Evolutionary conservation across 1,284 basidiomycete species (phyloP).

Genomic region (Apiotrichum siamense): DNA sequence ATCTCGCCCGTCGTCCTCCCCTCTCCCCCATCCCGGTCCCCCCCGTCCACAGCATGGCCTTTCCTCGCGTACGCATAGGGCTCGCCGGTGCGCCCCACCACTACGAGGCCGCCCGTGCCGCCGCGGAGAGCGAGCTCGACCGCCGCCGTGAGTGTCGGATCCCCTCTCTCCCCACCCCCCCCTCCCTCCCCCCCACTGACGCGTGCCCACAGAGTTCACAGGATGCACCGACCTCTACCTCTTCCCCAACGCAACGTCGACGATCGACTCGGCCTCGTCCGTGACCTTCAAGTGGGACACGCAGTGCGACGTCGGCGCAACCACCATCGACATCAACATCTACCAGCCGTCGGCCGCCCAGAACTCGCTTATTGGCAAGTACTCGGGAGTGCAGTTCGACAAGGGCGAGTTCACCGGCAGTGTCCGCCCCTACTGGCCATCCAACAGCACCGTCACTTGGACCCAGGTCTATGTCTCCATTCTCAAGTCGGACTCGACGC

Average conservation of each 20-base stretch:
- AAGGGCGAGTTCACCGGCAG: conserved; percentile 54
- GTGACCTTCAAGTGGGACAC: conserved; percentile 69
- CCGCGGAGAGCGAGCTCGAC: not conserved
- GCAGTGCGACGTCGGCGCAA: conserved; percentile 49
- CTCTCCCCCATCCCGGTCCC: no score
- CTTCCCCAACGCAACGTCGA: conserved; percentile 55
- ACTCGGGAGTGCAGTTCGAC: conserved; percentile 56
- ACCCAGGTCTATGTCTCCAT: conserved; percentile 62
- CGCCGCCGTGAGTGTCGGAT: not conserved
- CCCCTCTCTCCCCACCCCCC: not conserved
- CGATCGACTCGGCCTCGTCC: conserved; percentile 54
- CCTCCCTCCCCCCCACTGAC: not conserved
- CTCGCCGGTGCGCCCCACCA: not conserved
- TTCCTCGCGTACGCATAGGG: conserved; percentile 3
- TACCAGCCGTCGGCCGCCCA: conserved; percentile 52
- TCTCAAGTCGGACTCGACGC: conserved; percentile 53
- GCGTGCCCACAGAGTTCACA: not conserved
- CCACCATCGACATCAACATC: conserved; percentile 66
- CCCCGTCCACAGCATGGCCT: not conserved
- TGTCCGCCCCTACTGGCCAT: conserved; percentile 66
- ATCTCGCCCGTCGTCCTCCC: no score
- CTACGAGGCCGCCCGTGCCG: not conserved
- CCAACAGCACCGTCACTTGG: conserved; percentile 62
- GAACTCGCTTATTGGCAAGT: conserved; percentile 58
- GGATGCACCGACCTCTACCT: conserved; percentile 56